Percentiles rank a stretch among this genome's conserved stretches.
Evolutionary conservation across 345 rosid genomes (phyloP).

Genomic region (Syzygium aqueum): DNA sequence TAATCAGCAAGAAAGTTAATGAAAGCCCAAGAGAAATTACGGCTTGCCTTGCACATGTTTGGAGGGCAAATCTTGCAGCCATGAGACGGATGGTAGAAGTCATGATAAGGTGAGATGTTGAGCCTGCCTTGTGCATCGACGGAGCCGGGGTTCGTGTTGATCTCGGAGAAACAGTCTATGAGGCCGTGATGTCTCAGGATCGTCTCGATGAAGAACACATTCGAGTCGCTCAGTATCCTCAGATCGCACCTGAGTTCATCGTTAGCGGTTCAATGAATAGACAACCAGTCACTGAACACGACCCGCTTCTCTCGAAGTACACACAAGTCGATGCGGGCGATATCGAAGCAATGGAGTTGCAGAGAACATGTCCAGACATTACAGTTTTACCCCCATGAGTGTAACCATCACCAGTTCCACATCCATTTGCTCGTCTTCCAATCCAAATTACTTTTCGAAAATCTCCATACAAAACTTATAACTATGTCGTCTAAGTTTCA

Average conservation of each 20-base stretch:
- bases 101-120: conserved; percentile 59
- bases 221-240: conserved; percentile 77
- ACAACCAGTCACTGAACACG: background rate
- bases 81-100: conserved; percentile 41
- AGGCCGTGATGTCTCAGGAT: conserved; percentile 51
- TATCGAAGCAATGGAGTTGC: background rate
- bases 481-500: background rate
- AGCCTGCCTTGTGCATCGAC: conserved; percentile 46
- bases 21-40: background rate
- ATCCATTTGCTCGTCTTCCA: background rate
- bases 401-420: background rate
- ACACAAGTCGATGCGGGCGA: background rate
- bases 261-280: background rate
- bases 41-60: conserved; percentile 87
- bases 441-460: background rate
- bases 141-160: conserved; percentile 60
- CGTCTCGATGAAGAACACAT: conserved; percentile 75
- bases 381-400: background rate
- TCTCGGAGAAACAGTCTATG: conserved; percentile 56
- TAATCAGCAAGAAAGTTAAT: background rate
- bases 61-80: conserved; percentile 77
- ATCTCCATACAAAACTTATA: background rate
- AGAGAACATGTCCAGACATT: background rate
- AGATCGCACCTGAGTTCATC: conserved; percentile 52
- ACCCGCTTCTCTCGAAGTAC: background rate